phyloP scores from a whole-genome alignment of 2,329 filamentous ascomycete species.

The Aspergillaceae sp. region DNA sequence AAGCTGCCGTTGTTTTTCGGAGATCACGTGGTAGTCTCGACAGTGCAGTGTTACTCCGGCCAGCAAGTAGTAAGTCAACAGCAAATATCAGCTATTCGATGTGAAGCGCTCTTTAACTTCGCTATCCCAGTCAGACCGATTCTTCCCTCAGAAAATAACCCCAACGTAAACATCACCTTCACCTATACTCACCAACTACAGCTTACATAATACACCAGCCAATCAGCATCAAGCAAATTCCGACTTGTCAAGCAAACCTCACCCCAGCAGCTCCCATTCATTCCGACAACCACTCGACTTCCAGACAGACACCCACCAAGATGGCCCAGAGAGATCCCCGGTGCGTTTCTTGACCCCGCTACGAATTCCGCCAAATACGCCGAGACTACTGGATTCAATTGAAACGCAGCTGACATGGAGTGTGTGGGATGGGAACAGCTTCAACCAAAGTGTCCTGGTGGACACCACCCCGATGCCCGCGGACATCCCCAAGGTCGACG shows the following conservation, averaged over 20 bases:
- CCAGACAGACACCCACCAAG: conserved; percentile 13
- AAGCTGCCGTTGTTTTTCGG: no score
- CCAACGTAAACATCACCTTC: background rate
- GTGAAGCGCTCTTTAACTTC: no score
- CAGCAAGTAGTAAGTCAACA: no score
- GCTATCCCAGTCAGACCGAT: no score
- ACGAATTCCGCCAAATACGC: background rate
- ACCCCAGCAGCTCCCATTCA: background rate
- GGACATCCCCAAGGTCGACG: conserved; percentile 82
- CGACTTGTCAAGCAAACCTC: conserved; percentile 10
- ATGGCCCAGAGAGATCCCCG: conserved; percentile 26
- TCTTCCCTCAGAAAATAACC: no score
- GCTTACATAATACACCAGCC: conserved; percentile 9
- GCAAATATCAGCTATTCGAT: no score
- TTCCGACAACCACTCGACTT: conserved; percentile 1
- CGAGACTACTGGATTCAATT: conserved; percentile 9
- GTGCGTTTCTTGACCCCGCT: conserved; percentile 12
- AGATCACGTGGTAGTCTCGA: no score
- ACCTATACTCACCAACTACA: background rate
- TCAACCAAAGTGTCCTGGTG: conserved; percentile 87
- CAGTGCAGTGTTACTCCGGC: no score
- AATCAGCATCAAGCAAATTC: conserved; percentile 29
- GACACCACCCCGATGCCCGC: conserved; percentile 93
- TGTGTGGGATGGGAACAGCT: conserved; percentile 49
- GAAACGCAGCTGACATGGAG: no score